phyloP scores from a whole-genome alignment of 345 rosid species.

The Eucalyptus marginata region DNA sequence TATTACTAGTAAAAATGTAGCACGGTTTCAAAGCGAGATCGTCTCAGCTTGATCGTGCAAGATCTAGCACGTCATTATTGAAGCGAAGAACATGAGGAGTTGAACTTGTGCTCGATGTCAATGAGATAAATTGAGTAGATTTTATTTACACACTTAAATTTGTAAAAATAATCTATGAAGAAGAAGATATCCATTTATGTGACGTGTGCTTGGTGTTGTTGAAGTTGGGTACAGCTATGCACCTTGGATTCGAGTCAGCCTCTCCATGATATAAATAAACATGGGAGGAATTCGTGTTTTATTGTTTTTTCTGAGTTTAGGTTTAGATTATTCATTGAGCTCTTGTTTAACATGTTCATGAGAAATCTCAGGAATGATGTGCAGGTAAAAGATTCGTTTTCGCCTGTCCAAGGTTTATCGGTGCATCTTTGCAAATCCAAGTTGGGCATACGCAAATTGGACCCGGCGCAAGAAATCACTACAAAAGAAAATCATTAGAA shows the following conservation, averaged over 20 bases:
- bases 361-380: neutral
- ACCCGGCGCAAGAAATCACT: rapidly evolving
- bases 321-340: neutral
- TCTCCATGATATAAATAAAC: neutral
- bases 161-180: rapidly evolving
- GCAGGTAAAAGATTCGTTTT: rapidly evolving
- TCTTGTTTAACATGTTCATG: neutral
- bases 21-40: neutral
- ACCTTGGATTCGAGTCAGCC: neutral
- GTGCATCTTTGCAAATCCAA: neutral
- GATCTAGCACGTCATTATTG: neutral
- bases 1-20: neutral
- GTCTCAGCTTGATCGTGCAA: neutral
- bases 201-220: rapidly evolving
- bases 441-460: rapidly evolving
- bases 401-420: rapidly evolving
- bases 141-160: neutral
- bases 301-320: neutral
- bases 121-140: rapidly evolving
- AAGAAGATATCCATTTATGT: rapidly evolving
- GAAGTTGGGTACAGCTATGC: neutral
- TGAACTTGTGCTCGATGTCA: neutral
- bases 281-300: neutral
- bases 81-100: neutral
- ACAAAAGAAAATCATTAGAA: neutral